phyloP scores from a whole-genome alignment of 805 yeast genomes.

The Pichia nakasei region DNA sequence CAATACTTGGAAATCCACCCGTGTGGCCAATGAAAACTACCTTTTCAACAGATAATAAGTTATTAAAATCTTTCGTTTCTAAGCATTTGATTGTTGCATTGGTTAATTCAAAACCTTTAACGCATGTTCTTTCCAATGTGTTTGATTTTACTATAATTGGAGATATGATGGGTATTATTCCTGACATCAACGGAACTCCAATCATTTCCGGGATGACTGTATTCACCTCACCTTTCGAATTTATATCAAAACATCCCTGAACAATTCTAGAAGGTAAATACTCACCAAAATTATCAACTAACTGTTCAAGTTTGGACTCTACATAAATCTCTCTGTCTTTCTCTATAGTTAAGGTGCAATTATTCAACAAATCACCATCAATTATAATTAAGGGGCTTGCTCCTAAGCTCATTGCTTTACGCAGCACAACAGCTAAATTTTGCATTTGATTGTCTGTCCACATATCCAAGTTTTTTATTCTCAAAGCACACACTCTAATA shows the following conservation, averaged over 20 bases:
- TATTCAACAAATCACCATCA: constrained; percentile 26
- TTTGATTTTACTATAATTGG: constrained; percentile 41
- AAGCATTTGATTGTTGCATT: constrained; percentile 31
- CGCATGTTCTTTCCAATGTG: constrained; percentile 23
- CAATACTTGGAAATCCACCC: constrained; percentile 90
- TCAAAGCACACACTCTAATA: constrained; percentile 48
- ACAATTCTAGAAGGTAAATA: constrained; percentile 21
- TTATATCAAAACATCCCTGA: constrained; percentile 30
- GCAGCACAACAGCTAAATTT: constrained; percentile 5
- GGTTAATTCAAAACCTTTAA: constrained; percentile 33
- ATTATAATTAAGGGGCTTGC: constrained; percentile 63
- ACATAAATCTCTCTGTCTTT: constrained; percentile 12
- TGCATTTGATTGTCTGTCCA: constrained; percentile 5
- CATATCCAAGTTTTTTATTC: constrained; percentile 34
- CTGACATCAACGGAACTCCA: constrained; percentile 34
- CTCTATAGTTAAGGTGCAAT: constrained; percentile 14
- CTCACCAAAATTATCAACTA: constrained; percentile 2
- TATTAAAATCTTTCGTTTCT: constrained; percentile 15
- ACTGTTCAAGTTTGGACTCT: constrained; percentile 10
- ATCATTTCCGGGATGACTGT: constrained; percentile 30
- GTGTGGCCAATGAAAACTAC: constrained; percentile 65
- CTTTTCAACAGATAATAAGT: constrained; percentile 61
- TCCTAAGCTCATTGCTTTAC: constrained; percentile 33
- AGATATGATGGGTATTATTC: constrained; percentile 51
- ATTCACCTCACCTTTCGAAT: constrained; percentile 10